A percentile compares a stretch with the other conserved stretches of the same genome.
Evolutionary conservation across 2,329 filamentous ascomycete genomes (phyloP).

Genomic region (Aspergillaceae sp.): DNA sequence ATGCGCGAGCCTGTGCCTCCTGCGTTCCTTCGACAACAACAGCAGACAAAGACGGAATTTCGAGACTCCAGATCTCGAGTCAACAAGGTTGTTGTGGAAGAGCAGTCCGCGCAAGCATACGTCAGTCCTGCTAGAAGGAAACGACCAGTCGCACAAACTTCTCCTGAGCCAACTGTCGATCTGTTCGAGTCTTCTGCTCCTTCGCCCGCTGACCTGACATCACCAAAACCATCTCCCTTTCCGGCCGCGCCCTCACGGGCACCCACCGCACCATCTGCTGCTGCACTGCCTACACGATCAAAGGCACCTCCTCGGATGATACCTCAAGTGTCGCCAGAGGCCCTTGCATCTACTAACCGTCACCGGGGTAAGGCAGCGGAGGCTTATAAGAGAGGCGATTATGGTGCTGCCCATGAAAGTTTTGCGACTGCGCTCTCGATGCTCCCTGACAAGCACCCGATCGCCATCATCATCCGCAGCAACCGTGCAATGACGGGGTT

Average conservation of each 20-base stretch:
- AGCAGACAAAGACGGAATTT: conserved; percentile 30
- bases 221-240: conserved; percentile 24
- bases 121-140: conserved; percentile 77
- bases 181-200: conserved; percentile 49
- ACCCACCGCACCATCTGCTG: conserved; percentile 35
- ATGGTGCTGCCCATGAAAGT: conserved; percentile 70
- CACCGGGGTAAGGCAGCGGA: conserved; percentile 73
- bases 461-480: conserved; percentile 79
- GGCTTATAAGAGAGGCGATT: conserved; percentile 92
- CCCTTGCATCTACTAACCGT: conserved; percentile 65
- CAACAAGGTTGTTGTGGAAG: conserved; percentile 64
- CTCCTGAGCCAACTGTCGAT: conserved; percentile 48
- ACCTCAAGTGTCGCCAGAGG: conserved; percentile 59
- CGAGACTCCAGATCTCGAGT: conserved; percentile 53
- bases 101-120: conserved; percentile 74
- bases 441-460: conserved; percentile 69
- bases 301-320: conserved; percentile 42
- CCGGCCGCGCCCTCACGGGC: conserved; percentile 30
- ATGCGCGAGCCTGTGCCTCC: conserved; percentile 23
- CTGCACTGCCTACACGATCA: conserved; percentile 39
- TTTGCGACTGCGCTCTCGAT: conserved; percentile 70
- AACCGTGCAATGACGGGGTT: conserved; percentile 85
- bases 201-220: conserved; percentile 14
- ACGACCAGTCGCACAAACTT: conserved; percentile 42
- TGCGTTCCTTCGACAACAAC: conserved; percentile 50